A percentile compares a stretch with the other conserved stretches of the same genome.
These are phyloP conservation scores for Gnomoniopsis smithogilvyi DNA, from an alignment of 2,329 filamentous ascomycete genomes.

Conservation along the genomic window DNA sequence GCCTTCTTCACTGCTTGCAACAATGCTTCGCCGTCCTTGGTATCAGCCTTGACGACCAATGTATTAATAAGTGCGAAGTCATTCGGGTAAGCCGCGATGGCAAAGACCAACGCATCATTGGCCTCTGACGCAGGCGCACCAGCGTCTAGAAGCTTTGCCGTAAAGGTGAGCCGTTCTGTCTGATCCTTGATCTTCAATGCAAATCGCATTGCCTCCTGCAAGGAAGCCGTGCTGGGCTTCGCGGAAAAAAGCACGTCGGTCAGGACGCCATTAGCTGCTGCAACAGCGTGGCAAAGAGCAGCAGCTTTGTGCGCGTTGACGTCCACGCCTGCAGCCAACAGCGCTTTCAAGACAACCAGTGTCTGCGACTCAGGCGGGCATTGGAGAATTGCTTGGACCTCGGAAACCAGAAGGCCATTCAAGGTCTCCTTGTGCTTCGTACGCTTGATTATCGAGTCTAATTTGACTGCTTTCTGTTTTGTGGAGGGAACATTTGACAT, in stretches of 20 bases:
- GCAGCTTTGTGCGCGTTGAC: conserved; percentile 51
- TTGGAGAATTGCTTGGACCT: conserved; percentile 45
- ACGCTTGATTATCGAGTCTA: conserved; percentile 43
- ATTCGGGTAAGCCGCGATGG: conserved; percentile 43
- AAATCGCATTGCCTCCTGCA: conserved; percentile 49
- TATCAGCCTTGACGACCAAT: conserved; percentile 45
- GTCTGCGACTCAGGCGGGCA: conserved; percentile 34
- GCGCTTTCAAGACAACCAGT: conserved; percentile 40
- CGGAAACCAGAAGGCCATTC: conserved; percentile 44
- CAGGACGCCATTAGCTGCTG: conserved; percentile 40
- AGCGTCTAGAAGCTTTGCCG: conserved; percentile 46
- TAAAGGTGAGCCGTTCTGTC: conserved; percentile 49
- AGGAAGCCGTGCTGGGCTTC: conserved; percentile 37
- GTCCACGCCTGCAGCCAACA: conserved; percentile 51
- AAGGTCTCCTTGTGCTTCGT: conserved; percentile 41
- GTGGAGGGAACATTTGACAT: conserved; percentile 42
- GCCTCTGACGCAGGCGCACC: conserved; percentile 46
- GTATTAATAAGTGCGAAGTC: conserved; percentile 46
- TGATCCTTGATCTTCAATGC: conserved; percentile 48
- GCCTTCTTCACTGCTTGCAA: conserved; percentile 42
- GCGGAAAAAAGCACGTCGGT: conserved; percentile 46
- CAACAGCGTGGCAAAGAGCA: conserved; percentile 49
- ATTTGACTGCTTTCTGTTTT: conserved; percentile 45
- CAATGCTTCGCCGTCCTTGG: conserved; percentile 47
- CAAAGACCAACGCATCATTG: conserved; percentile 49